Conservation (phyloP, 1,284 basidiomycete species). For the Schizophyllum commune region DNA sequence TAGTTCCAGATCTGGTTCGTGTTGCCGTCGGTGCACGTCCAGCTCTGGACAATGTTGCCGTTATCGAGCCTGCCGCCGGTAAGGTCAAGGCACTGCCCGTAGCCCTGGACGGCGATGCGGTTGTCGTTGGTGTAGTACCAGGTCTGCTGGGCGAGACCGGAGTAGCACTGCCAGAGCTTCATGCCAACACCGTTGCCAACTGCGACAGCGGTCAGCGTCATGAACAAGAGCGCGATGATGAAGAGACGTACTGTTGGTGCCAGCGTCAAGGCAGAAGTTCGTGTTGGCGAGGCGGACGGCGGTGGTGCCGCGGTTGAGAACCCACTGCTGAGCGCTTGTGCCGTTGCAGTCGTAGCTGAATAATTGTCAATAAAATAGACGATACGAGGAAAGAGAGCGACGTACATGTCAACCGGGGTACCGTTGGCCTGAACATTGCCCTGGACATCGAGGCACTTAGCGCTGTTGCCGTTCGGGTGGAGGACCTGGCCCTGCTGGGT, state of each 20-base stretch:
- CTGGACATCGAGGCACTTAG: constrained; percentile 1
- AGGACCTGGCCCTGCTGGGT: not conserved
- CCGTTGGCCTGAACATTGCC: not conserved
- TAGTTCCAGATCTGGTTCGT: constrained; percentile 9
- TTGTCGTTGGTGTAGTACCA: constrained; percentile 14
- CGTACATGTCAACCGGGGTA: constrained; percentile 12
- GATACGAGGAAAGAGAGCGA: not conserved
- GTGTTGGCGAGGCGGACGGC: no score
- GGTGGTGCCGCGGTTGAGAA: no score
- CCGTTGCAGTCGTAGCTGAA: no score
- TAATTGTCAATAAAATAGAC: no score
- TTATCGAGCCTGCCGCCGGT: constrained; percentile 3
- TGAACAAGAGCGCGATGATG: no score
- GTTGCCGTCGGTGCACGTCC: constrained; percentile 4
- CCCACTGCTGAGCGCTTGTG: no score
- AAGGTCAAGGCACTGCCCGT: constrained; percentile 6
- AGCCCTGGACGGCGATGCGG: no score
- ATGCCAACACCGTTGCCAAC: constrained; percentile 12
- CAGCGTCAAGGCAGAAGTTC: no score
- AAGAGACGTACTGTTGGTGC: no score
- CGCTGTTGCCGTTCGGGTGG: not conserved
- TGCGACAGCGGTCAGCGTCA: not conserved
- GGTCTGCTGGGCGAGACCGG: constrained; percentile 14
- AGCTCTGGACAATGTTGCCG: constrained; percentile 7
- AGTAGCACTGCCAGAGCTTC: constrained; percentile 18